Evolutionary conservation across 805 yeast species (phyloP).

Genomic region (Pichia phayaonensis): DNA sequence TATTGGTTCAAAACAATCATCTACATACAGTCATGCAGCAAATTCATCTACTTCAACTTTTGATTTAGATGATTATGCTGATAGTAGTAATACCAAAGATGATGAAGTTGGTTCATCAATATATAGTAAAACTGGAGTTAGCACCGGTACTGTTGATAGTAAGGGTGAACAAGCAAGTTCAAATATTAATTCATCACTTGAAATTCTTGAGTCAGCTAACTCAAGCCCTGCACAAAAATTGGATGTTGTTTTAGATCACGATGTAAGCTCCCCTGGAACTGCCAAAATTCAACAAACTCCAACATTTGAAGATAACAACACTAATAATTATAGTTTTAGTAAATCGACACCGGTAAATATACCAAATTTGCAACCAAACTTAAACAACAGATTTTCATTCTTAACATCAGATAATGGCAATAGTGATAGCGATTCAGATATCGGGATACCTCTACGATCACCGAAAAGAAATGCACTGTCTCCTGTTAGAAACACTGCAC

Average conservation of each 20-base stretch:
- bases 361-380: not conserved
- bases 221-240: constrained; percentile 7
- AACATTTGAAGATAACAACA: not conserved
- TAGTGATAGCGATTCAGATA: constrained; percentile 12
- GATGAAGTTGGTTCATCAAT: not conserved
- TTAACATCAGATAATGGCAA: not conserved
- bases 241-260: constrained; percentile 1
- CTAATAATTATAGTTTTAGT: not conserved
- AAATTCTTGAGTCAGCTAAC: not conserved
- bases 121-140: not conserved
- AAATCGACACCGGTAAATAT: not conserved
- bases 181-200: not conserved
- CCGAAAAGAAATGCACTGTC: constrained; percentile 19
- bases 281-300: not conserved
- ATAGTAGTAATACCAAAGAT: not conserved
- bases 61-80: constrained; percentile 11
- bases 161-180: not conserved
- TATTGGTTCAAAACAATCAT: not conserved
- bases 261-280: not conserved
- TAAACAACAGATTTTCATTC: not conserved
- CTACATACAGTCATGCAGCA: not conserved
- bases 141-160: not conserved
- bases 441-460: constrained; percentile 26
- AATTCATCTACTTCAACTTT: constrained; percentile 10
- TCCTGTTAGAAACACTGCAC: constrained; percentile 13